Conservation (phyloP, 2,329 filamentous ascomycete species). For the Hypocreales sp. region DNA sequence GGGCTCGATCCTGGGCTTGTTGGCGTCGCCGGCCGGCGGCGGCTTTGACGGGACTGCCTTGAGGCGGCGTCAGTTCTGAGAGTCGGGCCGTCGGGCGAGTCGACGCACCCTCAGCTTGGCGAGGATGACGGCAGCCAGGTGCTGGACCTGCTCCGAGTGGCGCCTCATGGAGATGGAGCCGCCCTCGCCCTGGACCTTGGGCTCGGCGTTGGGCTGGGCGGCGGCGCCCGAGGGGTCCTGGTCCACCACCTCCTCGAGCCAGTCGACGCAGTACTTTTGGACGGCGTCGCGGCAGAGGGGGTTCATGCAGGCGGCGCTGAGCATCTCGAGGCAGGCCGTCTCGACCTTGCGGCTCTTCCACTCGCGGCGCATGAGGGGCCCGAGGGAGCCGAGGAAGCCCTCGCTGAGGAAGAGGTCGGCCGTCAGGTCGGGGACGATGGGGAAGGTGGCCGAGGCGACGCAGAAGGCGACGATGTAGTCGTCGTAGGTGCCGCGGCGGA, state of each 20-base stretch:
- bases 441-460: conserved; percentile 77
- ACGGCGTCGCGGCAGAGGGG: conserved; percentile 69
- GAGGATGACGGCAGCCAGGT: conserved; percentile 58
- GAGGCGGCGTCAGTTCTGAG: conserved; percentile 28
- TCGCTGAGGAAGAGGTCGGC: conserved; percentile 74
- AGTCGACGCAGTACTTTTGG: conserved; percentile 68
- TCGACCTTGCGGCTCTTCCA: conserved; percentile 80
- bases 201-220: conserved; percentile 33
- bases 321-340: conserved; percentile 70
- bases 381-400: conserved; percentile 66
- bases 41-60: conserved; percentile 38
- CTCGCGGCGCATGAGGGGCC: conserved; percentile 60
- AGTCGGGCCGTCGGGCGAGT: background rate
- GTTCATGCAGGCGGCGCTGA: conserved; percentile 86
- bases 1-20: conserved; percentile 29
- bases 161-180: conserved; percentile 44
- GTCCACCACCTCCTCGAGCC: conserved; percentile 73
- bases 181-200: conserved; percentile 40
- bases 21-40: conserved; percentile 19
- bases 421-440: conserved; percentile 62
- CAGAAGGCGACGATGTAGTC: conserved; percentile 87
- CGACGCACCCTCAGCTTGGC: conserved; percentile 47
- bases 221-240: conserved; percentile 46
- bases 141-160: conserved; percentile 46
- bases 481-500: conserved; percentile 65